Evolutionary conservation across 352 stramenopile genomes (phyloP).

Genomic region (Pythium chondricola): DNA sequence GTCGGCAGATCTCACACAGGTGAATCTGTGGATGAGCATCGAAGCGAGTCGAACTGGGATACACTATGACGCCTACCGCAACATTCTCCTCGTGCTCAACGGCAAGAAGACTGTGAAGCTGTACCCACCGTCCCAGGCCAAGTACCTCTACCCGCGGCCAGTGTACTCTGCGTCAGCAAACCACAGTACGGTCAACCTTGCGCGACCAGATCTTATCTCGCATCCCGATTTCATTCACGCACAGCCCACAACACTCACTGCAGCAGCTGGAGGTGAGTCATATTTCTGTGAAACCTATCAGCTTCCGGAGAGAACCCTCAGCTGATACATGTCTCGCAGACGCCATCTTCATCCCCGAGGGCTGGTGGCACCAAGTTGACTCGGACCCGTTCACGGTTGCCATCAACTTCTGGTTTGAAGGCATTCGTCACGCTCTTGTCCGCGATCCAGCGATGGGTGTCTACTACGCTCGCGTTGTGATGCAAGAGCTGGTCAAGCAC

Average conservation of each 20-base stretch:
- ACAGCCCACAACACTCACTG: slow-evolving; percentile 22
- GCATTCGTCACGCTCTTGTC: slow-evolving; percentile 45
- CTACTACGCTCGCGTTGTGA: slow-evolving; percentile 61
- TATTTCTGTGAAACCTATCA: neutral
- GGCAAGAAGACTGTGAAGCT: slow-evolving; percentile 67
- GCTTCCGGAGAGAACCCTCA: neutral
- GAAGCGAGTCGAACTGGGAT: slow-evolving; percentile 48
- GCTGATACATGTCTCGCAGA: slow-evolving; percentile 22
- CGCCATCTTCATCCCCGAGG: slow-evolving; percentile 73
- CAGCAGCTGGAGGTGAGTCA: slow-evolving; percentile 41
- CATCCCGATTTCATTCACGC: slow-evolving; percentile 30
- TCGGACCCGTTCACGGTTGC: slow-evolving; percentile 70
- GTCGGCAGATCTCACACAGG: slow-evolving; percentile 42
- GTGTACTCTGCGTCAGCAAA: slow-evolving; percentile 73
- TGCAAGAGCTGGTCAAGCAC: slow-evolving; percentile 53
- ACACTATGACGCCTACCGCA: slow-evolving; percentile 82
- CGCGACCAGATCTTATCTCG: slow-evolving; percentile 23
- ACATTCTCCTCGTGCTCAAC: slow-evolving; percentile 65
- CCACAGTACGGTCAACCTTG: slow-evolving; percentile 61
- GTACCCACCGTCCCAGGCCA: slow-evolving; percentile 53
- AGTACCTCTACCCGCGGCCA: slow-evolving; percentile 47
- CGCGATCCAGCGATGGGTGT: slow-evolving; percentile 31
- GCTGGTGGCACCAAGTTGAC: slow-evolving; percentile 85
- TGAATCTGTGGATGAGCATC: slow-evolving; percentile 84
- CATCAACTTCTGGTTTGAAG: slow-evolving; percentile 81